Conservation (phyloP, 2,329 filamentous ascomycete species). For the Fonsecaea nubica region DNA sequence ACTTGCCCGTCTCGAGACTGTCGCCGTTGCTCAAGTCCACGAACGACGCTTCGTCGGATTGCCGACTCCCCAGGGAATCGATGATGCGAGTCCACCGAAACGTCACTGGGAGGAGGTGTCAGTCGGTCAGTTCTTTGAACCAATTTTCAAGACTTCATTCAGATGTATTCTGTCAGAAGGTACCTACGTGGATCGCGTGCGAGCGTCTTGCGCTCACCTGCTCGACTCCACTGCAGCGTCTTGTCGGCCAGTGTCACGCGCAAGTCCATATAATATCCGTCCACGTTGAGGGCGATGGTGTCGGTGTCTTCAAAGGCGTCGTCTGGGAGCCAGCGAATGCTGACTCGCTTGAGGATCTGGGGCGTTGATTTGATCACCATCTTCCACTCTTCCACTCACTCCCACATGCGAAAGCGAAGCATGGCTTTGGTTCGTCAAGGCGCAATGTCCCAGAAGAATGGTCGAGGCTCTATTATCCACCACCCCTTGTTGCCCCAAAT, state of each 20-base stretch:
- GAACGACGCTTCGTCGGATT: constrained; percentile 11
- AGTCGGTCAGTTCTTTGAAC: not conserved
- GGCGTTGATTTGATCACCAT: constrained; percentile 19
- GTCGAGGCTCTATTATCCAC: constrained; percentile 8
- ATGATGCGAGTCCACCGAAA: constrained; percentile 18
- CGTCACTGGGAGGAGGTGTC: constrained; percentile 6
- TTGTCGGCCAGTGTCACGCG: constrained; percentile 7
- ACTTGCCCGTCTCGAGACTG: constrained; percentile 7
- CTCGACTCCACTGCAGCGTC: constrained; percentile 16
- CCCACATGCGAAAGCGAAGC: not conserved
- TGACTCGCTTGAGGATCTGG: constrained; percentile 18
- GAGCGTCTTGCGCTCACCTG: constrained; percentile 14
- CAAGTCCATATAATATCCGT: constrained; percentile 15
- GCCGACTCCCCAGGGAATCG: constrained; percentile 12
- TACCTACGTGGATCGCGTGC: not conserved
- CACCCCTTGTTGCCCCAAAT: not conserved
- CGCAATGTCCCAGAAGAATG: not conserved
- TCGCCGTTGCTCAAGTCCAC: constrained; percentile 2
- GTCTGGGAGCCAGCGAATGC: constrained; percentile 16
- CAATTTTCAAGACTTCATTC: not conserved
- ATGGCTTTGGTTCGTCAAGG: not conserved
- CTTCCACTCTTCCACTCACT: not conserved
- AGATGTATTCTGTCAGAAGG: not conserved
- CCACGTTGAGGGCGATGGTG: constrained; percentile 14
- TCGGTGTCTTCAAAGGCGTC: constrained; percentile 13